A percentile compares a stretch with the other conserved stretches of the same genome.
phyloP scores from a whole-genome alignment of 1,139 yeast genomes.

The Trichomonascaceae sp. region DNA sequence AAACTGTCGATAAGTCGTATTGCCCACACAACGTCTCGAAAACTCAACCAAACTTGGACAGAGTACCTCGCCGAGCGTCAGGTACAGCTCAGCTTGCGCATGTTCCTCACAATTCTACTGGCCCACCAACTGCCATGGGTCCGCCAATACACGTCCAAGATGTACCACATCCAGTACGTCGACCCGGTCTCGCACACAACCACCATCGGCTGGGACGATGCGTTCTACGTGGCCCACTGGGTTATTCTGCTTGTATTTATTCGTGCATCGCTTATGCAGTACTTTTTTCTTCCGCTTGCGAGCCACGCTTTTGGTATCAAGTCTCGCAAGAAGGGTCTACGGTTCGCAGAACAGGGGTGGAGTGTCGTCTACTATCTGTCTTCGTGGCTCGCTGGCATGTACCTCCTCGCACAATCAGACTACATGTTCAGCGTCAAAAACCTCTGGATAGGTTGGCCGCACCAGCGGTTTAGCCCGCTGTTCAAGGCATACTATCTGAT shows the following conservation, averaged over 20 bases:
- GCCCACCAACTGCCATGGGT: slow-evolving; percentile 13
- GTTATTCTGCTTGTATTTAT: slow-evolving; percentile 44
- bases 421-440: slow-evolving; percentile 48
- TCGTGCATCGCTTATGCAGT: slow-evolving; percentile 48
- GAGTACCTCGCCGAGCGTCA: slow-evolving; percentile 12
- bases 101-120: slow-evolving; percentile 8
- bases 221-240: slow-evolving; percentile 42
- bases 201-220: slow-evolving; percentile 29
- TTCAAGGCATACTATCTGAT: slow-evolving; percentile 62
- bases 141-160: slow-evolving; percentile 14
- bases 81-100: slow-evolving; percentile 8
- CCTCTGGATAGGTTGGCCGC: slow-evolving; percentile 70
- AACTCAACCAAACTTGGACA: slow-evolving; percentile 9
- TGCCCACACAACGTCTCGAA: neutral
- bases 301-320: slow-evolving; percentile 30
- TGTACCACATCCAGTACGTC: slow-evolving; percentile 15
- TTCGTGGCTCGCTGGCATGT: slow-evolving; percentile 46
- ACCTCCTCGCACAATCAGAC: slow-evolving; percentile 42
- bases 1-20: neutral
- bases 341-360: slow-evolving; percentile 90
- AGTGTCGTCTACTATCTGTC: slow-evolving; percentile 44
- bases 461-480: slow-evolving; percentile 29
- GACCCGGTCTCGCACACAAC: slow-evolving; percentile 13
- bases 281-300: slow-evolving; percentile 48
- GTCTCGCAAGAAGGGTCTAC: slow-evolving; percentile 38